Evolutionary conservation across 768 basidiomycete species (phyloP), one percentile per base, ranked within the genome.

Genomic region (Boletus rex-veris): DNA sequence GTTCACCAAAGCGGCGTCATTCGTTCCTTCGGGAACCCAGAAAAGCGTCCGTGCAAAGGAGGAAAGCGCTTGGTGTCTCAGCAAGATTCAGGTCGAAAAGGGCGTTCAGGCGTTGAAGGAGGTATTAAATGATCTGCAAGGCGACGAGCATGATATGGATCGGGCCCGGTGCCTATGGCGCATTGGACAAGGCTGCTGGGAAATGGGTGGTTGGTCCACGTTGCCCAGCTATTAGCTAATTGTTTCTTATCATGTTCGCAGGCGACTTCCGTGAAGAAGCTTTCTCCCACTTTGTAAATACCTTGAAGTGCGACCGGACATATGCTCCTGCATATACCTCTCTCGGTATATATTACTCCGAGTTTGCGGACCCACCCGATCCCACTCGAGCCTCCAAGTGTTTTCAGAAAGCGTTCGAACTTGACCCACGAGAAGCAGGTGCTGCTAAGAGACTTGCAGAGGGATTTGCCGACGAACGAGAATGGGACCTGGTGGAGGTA

Each of bases 361-460:
- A 93, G 39, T 76, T 74, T 53, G 74, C 80, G 4, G 71, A 75
- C 11, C 92, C 92, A 0, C 82, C 86, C 0, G 95, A 98, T 70
- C 85, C 83, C 21, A 81, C 82, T 7, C 84, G 95, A 36, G 90
- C 96, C 0, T 88, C 90, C 4, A 95, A 94, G 67, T 98, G 96
- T 67, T 98, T 96, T 71, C 94, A 98, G 64, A 98, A 96, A 64
- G 97, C 96, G 0, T 98, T 99, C 62, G 97, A 98, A 69, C 82
- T 98, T 6, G 96, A 98, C 72, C 81, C 93, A 3, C 80, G 88
- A 15, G 92, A 99, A 71, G 84, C 79, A 11, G 83, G 88, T 19
- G 93, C 97, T 2, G 97, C 96, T 0, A 78, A 80, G 48, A 78
- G 85, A 52, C 78, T 99, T 4, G 94, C 92, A 0, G 83, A 88